Evolutionary conservation across 306 rosid genomes (phyloP).

Genomic region (Bauhinia variegata): DNA sequence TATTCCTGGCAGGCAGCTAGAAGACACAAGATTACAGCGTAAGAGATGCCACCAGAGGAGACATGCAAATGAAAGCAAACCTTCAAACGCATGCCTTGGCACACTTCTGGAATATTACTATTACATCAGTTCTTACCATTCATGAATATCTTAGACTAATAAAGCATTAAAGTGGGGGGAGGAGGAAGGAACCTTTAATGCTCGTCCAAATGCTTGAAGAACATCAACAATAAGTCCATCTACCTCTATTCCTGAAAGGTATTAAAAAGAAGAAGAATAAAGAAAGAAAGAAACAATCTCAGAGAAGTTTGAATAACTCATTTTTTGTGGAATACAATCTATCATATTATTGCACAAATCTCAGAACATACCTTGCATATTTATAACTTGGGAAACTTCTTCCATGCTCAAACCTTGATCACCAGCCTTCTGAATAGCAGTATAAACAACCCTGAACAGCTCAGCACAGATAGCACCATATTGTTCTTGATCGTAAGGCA

Average conservation of each 20-base stretch:
- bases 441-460: slow-evolving; percentile 62
- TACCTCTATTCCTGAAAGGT: slow-evolving; percentile 62
- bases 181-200: slow-evolving; percentile 65
- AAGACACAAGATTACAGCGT: background rate
- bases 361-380: slow-evolving; percentile 63
- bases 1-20: background rate
- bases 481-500: slow-evolving; percentile 49
- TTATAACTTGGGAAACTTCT: slow-evolving; percentile 65
- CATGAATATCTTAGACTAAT: slow-evolving; percentile 14
- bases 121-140: slow-evolving; percentile 19
- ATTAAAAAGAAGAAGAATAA: background rate
- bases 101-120: slow-evolving; percentile 9
- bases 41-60: slow-evolving; percentile 4
- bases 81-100: slow-evolving; percentile 1
- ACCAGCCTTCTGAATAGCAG: slow-evolving; percentile 81
- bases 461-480: slow-evolving; percentile 52
- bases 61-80: slow-evolving; percentile 10
- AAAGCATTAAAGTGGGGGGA: slow-evolving; percentile 13
- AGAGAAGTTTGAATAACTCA: slow-evolving; percentile 11
- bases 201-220: slow-evolving; percentile 73
- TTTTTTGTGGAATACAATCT: slow-evolving; percentile 17
- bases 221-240: slow-evolving; percentile 64
- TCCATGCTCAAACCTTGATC: slow-evolving; percentile 88
- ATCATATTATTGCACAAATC: slow-evolving; percentile 21
- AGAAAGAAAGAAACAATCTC: slow-evolving; percentile 7